A percentile compares a stretch with the other conserved stretches of the same genome.
Conservation (phyloP, 805 yeast genomes). For the Cyberlindnera meyerae region DNA sequence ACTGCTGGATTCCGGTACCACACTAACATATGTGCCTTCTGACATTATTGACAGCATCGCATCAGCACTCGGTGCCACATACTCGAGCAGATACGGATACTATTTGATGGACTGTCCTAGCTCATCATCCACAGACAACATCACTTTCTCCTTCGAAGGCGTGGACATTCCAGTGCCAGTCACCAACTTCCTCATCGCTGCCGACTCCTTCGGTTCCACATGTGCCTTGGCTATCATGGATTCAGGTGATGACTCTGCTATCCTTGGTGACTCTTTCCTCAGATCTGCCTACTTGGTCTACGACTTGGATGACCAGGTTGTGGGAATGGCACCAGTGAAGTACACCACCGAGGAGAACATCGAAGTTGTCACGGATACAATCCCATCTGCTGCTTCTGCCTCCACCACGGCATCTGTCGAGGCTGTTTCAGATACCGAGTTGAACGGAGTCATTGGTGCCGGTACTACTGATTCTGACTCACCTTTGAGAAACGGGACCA, state of each 20-base stretch:
- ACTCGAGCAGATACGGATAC: slow-evolving; percentile 36
- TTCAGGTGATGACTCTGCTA: slow-evolving; percentile 32
- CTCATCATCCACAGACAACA: slow-evolving; percentile 13
- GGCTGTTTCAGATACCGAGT: slow-evolving; percentile 11
- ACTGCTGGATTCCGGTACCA: slow-evolving; percentile 41
- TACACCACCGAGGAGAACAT: slow-evolving; percentile 34
- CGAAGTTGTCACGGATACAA: slow-evolving; percentile 38
- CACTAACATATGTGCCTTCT: slow-evolving; percentile 41
- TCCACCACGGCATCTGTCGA: slow-evolving; percentile 39
- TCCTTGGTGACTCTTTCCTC: slow-evolving; percentile 52
- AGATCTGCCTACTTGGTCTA: slow-evolving; percentile 49
- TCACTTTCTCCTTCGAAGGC: slow-evolving; percentile 49
- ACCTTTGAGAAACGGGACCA: too few relatives aligned
- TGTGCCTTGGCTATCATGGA: slow-evolving; percentile 43
- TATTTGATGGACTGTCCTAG: slow-evolving; percentile 42
- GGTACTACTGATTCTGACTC: not conserved
- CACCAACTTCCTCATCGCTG: slow-evolving; percentile 27
- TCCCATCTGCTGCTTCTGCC: slow-evolving; percentile 51
- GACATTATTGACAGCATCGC: slow-evolving; percentile 34
- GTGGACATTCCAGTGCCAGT: slow-evolving; percentile 48
- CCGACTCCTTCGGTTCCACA: slow-evolving; percentile 20
- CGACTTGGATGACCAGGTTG: slow-evolving; percentile 42
- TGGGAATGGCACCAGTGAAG: slow-evolving; percentile 45
- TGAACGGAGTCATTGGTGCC: slow-evolving; percentile 8
- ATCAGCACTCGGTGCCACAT: slow-evolving; percentile 38